Evolutionary conservation across 257 asterid species (phyloP), one percentile per base, ranked within the genome.

Genomic region (Nicotiana obtusifolia): DNA sequence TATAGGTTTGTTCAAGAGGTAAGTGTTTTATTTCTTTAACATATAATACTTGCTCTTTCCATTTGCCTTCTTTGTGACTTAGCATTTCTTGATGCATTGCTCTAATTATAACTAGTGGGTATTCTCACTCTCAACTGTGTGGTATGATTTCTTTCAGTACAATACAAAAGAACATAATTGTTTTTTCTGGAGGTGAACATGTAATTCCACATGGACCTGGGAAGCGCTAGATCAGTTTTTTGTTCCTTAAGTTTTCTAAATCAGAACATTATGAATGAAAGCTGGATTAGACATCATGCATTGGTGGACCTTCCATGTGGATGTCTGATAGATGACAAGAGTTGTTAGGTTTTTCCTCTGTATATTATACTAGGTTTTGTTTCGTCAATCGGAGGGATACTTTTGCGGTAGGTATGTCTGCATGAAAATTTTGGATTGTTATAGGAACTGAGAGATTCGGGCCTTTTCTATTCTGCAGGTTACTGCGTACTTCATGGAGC

Each of bases 1-100:
- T 90, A 95, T 89, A 91, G 97, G 88, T 95, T 95, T 78, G 91
- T 95, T 80, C 97, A 92, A 89, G 99, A 95, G 99, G 99, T 95
- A 89, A 83, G 81, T 71, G 52, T 52, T 82, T 68, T 53, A 60
- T 20, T 56, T 64, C 47, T 64, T 30, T 64, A 19, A 73, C 79
- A 75, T 75, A 49, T 47, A 15, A 49, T 15, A 75, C 62, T 49
- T 75, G 62, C 24, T 49, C 80, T 75, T 75, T 49, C 41, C 62
- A 47, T 75, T 75, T 52, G 19, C 57, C 16, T 73, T 73, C 62
- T 73, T 47, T 73, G 24, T 24, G 80, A 75, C 64, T 59, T 75
- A 49, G 44, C 80, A 49, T 75, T 26, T 7, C 24, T 73, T 73
- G 22, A 47, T 73, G 24, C 62, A 15, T 73, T 71, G 60, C 13